Conservation (phyloP, 164 flowering plant genomes). For the Tinospora cordifolia region DNA sequence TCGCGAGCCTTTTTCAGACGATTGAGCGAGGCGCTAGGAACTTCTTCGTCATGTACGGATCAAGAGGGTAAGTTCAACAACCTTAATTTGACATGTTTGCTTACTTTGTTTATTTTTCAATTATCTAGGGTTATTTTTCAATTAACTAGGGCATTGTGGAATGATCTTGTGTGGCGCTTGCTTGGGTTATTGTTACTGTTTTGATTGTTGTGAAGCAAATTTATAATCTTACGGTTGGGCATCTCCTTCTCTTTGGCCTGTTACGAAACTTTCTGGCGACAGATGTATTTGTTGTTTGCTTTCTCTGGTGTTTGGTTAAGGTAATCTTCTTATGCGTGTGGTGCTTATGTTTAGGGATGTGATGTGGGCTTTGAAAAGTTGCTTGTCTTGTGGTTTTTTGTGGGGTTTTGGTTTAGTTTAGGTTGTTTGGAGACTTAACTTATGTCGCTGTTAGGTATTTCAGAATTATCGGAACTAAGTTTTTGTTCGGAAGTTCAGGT, state of each 20-base stretch:
- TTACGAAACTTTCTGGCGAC: not conserved
- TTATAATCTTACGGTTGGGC: not conserved
- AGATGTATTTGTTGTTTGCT: not conserved
- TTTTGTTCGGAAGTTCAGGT: too few relatives aligned
- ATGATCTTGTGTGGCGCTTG: not conserved
- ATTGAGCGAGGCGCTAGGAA: not conserved
- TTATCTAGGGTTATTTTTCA: not conserved
- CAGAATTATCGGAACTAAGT: too few relatives aligned
- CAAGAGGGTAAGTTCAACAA: constrained; percentile 18
- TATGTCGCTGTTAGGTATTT: too few relatives aligned
- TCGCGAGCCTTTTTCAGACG: not conserved
- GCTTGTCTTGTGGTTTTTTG: too few relatives aligned
- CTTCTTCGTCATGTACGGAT: constrained; percentile 18
- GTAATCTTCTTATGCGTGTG: too few relatives aligned
- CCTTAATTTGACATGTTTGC: not conserved
- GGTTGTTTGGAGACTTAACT: too few relatives aligned
- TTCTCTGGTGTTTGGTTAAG: too few relatives aligned
- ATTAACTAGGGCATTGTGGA: not conserved
- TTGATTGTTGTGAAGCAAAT: not conserved
- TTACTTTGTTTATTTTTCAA: not conserved
- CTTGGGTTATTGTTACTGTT: not conserved
- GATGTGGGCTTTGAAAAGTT: too few relatives aligned
- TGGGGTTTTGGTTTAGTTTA: too few relatives aligned
- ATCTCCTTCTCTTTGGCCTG: not conserved
- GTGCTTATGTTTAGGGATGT: too few relatives aligned